Base-by-base conservation (phyloP, 2,329 filamentous ascomycete genomes). In the Colletotrichum costaricense region DNA sequence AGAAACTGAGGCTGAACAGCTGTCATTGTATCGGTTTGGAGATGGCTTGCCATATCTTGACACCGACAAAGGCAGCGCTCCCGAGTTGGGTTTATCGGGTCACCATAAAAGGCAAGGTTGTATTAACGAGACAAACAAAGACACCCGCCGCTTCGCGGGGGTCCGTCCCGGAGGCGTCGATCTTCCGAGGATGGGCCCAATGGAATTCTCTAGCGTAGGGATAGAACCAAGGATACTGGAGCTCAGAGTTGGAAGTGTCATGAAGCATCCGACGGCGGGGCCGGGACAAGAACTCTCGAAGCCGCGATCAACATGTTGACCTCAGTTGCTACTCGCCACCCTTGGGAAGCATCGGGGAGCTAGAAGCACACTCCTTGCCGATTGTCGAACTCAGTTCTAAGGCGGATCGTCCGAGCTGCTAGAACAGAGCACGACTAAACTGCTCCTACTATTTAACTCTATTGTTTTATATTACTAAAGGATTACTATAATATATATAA, bases 381-480 rank as follows among this genome's bases (percentile, higher is more conserved):
- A 69, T 73, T 49, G 38, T 69, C n/a, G 11, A 38, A 22, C 42
- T 38, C 58, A 73, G 67, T 55, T 62, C 49, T 33, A 42, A 52
- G 22, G 14, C 60, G 28, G 35, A 57, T 46, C 70, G 46, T 33
- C 59, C 66, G 58, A 72, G 65, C 54, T 38, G 69, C 38, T 63
- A 65, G 65, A 14, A 49, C 55, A 60, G 57, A 57, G 49, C 16
- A 22, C 26, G 38, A 38, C 22, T n/a, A 9, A 38, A 49, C n/a
- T 52, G 14, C 4, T 14, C 26, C 33, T n/a, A n/a, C n/a, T n/a
- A n/a, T n/a, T n/a, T n/a, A n/a, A n/a, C n/a, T n/a, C n/a, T n/a
- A n/a, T n/a, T n/a, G n/a, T n/a, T n/a, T n/a, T n/a, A n/a, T n/a
- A n/a, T n/a, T n/a, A n/a, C n/a, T n/a, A n/a, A n/a, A n/a, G n/a